These are phyloP conservation scores for Arxiozyma slooffiae DNA, from an alignment of 1,139 yeast species.

Conservation along the genomic window DNA sequence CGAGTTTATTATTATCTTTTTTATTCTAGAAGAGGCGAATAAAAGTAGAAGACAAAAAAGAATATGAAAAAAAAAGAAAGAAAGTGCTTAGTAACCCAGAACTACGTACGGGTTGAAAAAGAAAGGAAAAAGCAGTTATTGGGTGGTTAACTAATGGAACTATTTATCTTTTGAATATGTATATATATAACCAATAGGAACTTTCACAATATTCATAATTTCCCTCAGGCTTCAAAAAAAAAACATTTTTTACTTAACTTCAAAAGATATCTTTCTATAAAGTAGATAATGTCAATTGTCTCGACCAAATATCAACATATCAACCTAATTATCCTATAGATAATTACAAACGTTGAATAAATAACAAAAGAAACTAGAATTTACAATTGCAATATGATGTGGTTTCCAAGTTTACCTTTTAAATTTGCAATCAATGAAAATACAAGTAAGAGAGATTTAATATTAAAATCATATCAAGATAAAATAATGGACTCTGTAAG, in stretches of 20 bases:
- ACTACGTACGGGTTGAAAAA: background rate
- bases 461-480: constrained; percentile 12
- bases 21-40: background rate
- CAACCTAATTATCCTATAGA: background rate
- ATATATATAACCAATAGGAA: background rate
- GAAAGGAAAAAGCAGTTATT: no score
- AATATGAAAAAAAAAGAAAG: background rate
- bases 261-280: no score
- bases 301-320: background rate
- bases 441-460: constrained; percentile 1
- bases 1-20: no score
- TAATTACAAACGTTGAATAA: background rate
- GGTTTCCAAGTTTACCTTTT: background rate
- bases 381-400: background rate
- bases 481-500: constrained; percentile 11
- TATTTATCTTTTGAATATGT: background rate
- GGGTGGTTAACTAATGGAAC: background rate
- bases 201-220: background rate
- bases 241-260: no score
- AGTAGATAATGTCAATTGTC: background rate
- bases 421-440: background rate
- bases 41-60: no score
- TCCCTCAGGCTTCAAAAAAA: background rate
- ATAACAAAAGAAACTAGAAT: background rate
- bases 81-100: no score